Percentiles rank a stretch among this genome's conserved stretches.
These are phyloP conservation scores for Teratosphaeria pseudoeucalypti DNA, from an alignment of 2,329 filamentous ascomycete genomes.

Conservation along the genomic window DNA sequence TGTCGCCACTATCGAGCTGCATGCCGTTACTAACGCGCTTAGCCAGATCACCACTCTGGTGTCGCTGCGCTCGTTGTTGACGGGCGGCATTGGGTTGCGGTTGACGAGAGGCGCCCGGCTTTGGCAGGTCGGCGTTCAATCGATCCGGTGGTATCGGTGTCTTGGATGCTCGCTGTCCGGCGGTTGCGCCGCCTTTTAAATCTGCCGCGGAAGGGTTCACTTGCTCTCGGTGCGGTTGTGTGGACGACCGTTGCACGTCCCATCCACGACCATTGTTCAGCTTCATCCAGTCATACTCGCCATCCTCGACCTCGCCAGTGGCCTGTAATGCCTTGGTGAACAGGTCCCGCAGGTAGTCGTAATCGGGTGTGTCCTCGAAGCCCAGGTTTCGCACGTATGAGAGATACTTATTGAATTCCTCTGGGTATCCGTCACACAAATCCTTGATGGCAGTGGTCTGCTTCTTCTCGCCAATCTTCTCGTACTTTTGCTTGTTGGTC, in stretches of 20 bases:
- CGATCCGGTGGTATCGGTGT: constrained; percentile 37
- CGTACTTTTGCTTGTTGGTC: constrained; percentile 91
- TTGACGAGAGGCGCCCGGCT: constrained; percentile 54
- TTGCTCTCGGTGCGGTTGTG: constrained; percentile 58
- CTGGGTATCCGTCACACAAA: constrained; percentile 90
- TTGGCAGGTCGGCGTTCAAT: constrained; percentile 37
- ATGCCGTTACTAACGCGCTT: constrained; percentile 73
- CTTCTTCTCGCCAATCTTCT: constrained; percentile 99
- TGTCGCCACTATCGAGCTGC: constrained; percentile 59
- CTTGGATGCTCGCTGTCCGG: constrained; percentile 45
- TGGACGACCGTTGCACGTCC: constrained; percentile 64
- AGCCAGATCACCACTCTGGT: constrained; percentile 28
- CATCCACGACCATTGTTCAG: constrained; percentile 86
- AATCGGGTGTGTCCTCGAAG: constrained; percentile 96
- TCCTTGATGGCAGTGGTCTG: constrained; percentile 96
- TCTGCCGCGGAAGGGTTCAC: constrained; percentile 79
- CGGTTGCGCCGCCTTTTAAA: constrained; percentile 42
- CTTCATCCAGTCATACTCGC: constrained; percentile 99
- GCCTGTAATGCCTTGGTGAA: constrained; percentile 95
- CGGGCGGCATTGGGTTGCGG: constrained; percentile 59
- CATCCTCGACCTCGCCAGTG: constrained; percentile 87
- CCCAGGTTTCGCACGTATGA: constrained; percentile 95
- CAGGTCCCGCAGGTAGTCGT: constrained; percentile 91
- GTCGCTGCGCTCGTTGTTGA: constrained; percentile 25
- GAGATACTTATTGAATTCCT: constrained; percentile 96